Base-by-base conservation (phyloP, 2,329 filamentous ascomycete genomes). In the Myriosclerotinia scirpicola region DNA sequence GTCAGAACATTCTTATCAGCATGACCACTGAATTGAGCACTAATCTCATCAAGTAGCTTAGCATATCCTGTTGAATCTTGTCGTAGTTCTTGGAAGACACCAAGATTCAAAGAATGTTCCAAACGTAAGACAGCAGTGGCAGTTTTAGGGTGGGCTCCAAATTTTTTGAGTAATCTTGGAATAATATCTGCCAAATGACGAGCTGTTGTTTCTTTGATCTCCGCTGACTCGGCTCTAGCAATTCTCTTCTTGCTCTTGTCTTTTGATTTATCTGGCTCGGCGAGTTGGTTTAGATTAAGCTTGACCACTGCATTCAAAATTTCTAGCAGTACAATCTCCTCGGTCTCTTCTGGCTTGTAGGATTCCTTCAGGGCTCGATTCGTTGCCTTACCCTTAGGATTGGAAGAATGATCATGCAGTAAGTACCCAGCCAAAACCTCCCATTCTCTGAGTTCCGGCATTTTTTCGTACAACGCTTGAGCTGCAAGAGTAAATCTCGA, bases 1-100 rank as follows among this genome's bases (percentile, higher is more conserved):
- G 87, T 87, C 55, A 99, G 83, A 22, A 98, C 93, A 65, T 86
- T 86, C 73, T 91, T 90, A 74, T 96, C 92, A 54, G 91, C 91
- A 75, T 99, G 95, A n/a, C 92, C 88, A 73, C 90, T 88, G 79
- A 99, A 98, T 73, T 99, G 95, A 67, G 92, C 92, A 77, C 91
- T 93, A 72, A 98, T 92, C 74, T 97, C 93, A 72, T 97, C 93
- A 1, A 99, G 82, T 40, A 98, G 81, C 30, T 89, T 87, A 8
- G 89, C 86, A 75, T 96, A 96, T 2, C 88, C 89, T 1, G 90
- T 88, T 0, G 92, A 87, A 71, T 96, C 92, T 76, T 97, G 93
- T 62, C 93, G 89, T 48, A 98, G 81, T 74, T 96, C 91, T 75
- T 93, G 90, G 75, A 98, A 96, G 30, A 93, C 86, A 52, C 94